Evolutionary conservation across 257 asterid genomes (phyloP).

Genomic region (Anisodus tanguticus): DNA sequence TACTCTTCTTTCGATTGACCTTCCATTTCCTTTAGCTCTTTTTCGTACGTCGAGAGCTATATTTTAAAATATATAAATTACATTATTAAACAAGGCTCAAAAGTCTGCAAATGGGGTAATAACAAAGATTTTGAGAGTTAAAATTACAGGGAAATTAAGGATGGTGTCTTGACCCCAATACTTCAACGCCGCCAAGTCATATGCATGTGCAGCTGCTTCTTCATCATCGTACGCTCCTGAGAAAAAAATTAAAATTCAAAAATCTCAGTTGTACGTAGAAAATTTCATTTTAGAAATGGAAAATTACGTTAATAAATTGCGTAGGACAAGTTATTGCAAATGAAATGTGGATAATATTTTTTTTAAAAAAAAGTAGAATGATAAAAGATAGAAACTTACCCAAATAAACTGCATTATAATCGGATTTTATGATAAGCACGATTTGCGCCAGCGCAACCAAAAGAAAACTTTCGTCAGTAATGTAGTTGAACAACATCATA

Average conservation of each 20-base stretch:
- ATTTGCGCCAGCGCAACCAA: constrained; percentile 45
- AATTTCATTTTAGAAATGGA: neutral
- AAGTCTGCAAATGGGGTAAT: neutral
- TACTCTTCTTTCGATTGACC: constrained; percentile 85
- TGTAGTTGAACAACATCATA: constrained; percentile 27
- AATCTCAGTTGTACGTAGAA: too few species aligned
- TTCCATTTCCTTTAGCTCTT: constrained; percentile 85
- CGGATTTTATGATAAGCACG: constrained; percentile 38
- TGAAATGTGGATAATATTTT: neutral
- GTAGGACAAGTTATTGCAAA: constrained; percentile 12
- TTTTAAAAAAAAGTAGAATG: neutral
- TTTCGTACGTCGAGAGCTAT: constrained; percentile 63
- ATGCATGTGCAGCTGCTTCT: constrained; percentile 98
- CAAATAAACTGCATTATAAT: constrained; percentile 76
- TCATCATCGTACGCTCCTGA: constrained; percentile 94
- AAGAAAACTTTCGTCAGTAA: neutral
- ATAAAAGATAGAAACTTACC: constrained; percentile 57
- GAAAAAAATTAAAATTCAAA: constrained; percentile 5
- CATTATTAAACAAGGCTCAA: neutral
- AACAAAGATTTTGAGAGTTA: neutral
- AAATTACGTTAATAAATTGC: neutral
- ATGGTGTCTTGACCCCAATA: constrained; percentile 93
- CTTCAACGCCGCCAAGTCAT: constrained; percentile 95
- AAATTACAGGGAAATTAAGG: constrained; percentile 79
- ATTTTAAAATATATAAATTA: neutral